Evolutionary conservation across 768 basidiomycete genomes (phyloP), one percentile per base, ranked within the genome.

Genomic region (Mycena indigotica): DNA sequence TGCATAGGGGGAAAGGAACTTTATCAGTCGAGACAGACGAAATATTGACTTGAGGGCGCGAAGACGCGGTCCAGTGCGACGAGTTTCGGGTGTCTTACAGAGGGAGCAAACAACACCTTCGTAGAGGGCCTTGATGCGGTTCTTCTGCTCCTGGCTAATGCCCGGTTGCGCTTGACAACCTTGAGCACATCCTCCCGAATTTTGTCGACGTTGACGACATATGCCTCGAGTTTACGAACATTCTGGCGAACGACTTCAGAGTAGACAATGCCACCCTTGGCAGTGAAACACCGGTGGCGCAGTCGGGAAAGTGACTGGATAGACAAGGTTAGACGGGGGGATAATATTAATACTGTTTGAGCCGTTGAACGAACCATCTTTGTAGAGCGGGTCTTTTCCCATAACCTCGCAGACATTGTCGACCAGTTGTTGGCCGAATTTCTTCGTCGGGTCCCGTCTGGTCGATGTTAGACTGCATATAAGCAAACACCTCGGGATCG

Each of bases 191-290:
- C 95, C 38, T 95, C 92, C 69, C 98, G 95, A 40, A 98, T 94
- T 75, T 98, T 98, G 77, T 97, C 91, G 58, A 97, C 91, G 75
- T 98, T 98, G 69, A 95, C 84, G 52, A 93, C 97, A 66, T 99
- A 99, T 1, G 94, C 93, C 73, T 99, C 97, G 41, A 99, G 81
- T 76, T 98, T 98, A 66, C 97, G 89, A 41, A 98, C 96, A 56
- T 93, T 92, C 70, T 96, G 91, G 49, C 97, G 92, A 58, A 93
- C 91, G 57, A 98, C 91, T 73, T 99, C 97, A 3, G 89, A 84
- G 75, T 95, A 95, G 53, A 97, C 80, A 62, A 99, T 94, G 54
- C 98, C 95, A 21, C 97, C 97, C 75, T 92, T 93, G 46, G 84
- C 86, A 8, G 87, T 93, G 65, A n/a, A n/a, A 99, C 90, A 70